Conservation (phyloP, 2,329 filamentous ascomycete species). For the Aspergillus felis region DNA sequence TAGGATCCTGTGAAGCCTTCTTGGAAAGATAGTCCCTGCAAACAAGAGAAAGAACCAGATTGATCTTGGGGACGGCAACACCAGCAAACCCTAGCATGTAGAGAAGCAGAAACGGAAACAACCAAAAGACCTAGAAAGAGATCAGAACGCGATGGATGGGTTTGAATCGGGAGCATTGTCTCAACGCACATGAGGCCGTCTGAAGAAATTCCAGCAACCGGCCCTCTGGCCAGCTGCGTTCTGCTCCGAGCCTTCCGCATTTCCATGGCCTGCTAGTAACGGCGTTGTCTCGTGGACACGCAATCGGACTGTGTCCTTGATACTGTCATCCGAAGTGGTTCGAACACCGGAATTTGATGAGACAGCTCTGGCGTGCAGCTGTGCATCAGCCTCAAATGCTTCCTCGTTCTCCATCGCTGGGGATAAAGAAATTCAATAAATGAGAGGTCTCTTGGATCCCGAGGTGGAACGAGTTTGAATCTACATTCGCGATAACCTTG, state of each 20-base stretch:
- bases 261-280: constrained; percentile 15
- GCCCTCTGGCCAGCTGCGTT: not conserved
- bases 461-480: not conserved
- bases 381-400: constrained; percentile 30
- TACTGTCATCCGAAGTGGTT: not conserved
- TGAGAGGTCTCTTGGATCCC: not conserved
- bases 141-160: constrained; percentile 3
- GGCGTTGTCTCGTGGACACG: constrained; percentile 24
- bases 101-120: constrained; percentile 73
- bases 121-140: constrained; percentile 66
- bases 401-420: constrained; percentile 33
- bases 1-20: constrained; percentile 55
- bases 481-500: not conserved
- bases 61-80: constrained; percentile 78
- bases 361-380: constrained; percentile 13
- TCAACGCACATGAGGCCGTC: constrained; percentile 44
- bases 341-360: not conserved
- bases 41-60: constrained; percentile 77
- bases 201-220: constrained; percentile 31
- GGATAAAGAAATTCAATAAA: not conserved
- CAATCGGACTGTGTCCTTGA: not conserved
- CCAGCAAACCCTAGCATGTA: constrained; percentile 85
- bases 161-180: constrained; percentile 14
- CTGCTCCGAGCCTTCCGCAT: not conserved
- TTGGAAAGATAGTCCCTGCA: constrained; percentile 80